Evolutionary conservation across 345 rosid species (phyloP), one percentile per base, ranked within the genome.

Genomic region (Mangifera indica): DNA sequence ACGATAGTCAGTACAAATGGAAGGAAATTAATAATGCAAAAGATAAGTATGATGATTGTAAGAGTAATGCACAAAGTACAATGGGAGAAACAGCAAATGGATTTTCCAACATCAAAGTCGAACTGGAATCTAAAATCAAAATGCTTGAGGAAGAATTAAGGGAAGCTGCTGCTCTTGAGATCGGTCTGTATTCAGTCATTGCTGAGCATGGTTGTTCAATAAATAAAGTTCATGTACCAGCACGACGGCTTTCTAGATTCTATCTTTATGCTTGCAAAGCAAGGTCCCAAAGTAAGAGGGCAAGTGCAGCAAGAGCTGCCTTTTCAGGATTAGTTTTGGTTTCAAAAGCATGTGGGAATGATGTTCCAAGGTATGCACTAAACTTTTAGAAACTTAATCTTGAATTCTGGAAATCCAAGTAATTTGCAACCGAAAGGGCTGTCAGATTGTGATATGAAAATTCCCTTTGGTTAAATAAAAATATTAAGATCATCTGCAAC

Each of bases 151-250:
- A 94, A 81, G 97, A 94, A 78, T 63, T 94, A 62, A 87, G 86
- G 81, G 98, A 92, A 87, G 86, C 97, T 73, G 98, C 97, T 9
- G 93, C 85, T 69, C 74, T 91, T 60, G 97, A 94, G 86, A 87
- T 86, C 69, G 91, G 93, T 63, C 84, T 94, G 73, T 94, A 92
- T 81, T 90, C 97, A 5, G 87, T 94, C 48, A 88, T 85, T 32
- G 92, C 98, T 69, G 98, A 94, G 78, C 98, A 94, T 70, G 93
- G 97, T 29, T 87, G 95, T 83, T 94, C 98, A 22, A 75, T 74
- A 76, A 84, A 78, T 66, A 94, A 94, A 83, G 89, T 91, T 71
- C 92, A 90, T 72, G 91, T 96, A 42, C 93, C 98, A 12, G 97
- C 97, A 69, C 87, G 97, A 70, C 93, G 97, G 53, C 95, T 94